Base-by-base conservation (phyloP, 2,329 filamentous ascomycete genomes). In the Triangularia verruculosa region DNA sequence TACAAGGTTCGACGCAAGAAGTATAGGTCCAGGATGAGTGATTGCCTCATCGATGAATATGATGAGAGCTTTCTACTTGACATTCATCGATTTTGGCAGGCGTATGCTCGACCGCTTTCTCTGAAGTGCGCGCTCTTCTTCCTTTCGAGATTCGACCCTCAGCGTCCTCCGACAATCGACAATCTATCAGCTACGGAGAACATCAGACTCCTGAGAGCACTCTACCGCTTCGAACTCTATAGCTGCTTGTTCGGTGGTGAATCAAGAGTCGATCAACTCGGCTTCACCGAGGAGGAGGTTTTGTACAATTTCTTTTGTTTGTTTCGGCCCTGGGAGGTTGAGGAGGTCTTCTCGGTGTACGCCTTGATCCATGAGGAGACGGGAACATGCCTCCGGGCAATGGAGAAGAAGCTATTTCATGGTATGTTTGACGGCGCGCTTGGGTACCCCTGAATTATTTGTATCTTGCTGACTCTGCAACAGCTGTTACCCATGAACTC, bases 161-260 rank as follows among this genome's bases (percentile, higher is more conserved):
- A 51, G 13, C 55, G 39, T 30, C n/a, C 22, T 34, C 39, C 39
- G 6, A 20, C 13, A 2, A 15, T 39, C 25, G 27, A 30, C 25
- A 12, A 15, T 3, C 51, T 64, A 47, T 17, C 28, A 30, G 11
- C 2, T 1, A 57, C 20, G 15, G 59, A 61, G 25, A 47, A 25
- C 9, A 57, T 30, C 2, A 43, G 66, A 3, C 25, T 67, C 3
- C 22, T 61, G 2, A 58, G 67, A 2, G 63, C 63, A 6, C 32
- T 69, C 6, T 69, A 68, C 47, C 66, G 67, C 39, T 67, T 64
- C 39, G 47, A 69, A 47, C 39, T 68, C n/a, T 66, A 43, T 43
- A 64, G 59, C 27, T 51, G 62, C 25, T 17, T 67, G 12, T 62
- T 66, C 20, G 59, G 30, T 13, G 13, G 8, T 2, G 59, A 47